Percentiles rank a stretch among this genome's conserved stretches.
These are phyloP conservation scores for Kluyveromyces siamensis DNA, from an alignment of 805 yeast species.

Conservation along the genomic window DNA sequence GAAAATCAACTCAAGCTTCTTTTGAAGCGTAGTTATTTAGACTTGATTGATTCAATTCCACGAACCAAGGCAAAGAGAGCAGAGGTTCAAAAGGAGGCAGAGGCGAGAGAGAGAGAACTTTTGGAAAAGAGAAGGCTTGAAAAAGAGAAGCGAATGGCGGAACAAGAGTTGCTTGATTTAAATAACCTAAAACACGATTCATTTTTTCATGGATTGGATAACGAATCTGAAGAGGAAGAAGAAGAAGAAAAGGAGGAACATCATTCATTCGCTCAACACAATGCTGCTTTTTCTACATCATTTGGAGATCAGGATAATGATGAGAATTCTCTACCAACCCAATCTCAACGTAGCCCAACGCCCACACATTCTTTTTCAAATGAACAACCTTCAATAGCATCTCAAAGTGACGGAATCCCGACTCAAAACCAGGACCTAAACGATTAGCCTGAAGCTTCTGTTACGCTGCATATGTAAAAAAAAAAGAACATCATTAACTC, in stretches of 20 bases:
- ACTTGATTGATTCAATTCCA: conserved; percentile 5
- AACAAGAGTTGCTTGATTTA: conserved; percentile 17
- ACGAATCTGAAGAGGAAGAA: conserved; percentile 25
- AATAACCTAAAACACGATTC: conserved; percentile 26
- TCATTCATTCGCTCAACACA: too few species aligned
- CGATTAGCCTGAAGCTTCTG: neutral
- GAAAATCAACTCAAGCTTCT: conserved; percentile 7
- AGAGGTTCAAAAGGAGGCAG: conserved; percentile 23
- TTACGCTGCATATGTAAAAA: neutral
- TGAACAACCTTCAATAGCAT: neutral
- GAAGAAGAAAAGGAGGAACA: conserved; percentile 13
- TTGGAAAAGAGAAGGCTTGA: conserved; percentile 25
- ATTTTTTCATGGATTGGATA: conserved; percentile 25
- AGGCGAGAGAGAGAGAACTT: conserved; percentile 26
- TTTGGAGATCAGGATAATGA: neutral
- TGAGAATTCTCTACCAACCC: neutral
- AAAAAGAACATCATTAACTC: neutral
- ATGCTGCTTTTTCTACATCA: too few species aligned
- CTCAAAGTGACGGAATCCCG: neutral
- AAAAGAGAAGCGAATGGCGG: conserved; percentile 22
- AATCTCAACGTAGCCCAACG: too few species aligned
- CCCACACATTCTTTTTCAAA: neutral
- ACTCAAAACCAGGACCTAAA: too few species aligned
- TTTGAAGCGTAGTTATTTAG: conserved; percentile 8
- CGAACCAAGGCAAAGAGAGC: conserved; percentile 10